Base-by-base conservation (phyloP, 805 yeast species). In the Saitoella complicata region DNA sequence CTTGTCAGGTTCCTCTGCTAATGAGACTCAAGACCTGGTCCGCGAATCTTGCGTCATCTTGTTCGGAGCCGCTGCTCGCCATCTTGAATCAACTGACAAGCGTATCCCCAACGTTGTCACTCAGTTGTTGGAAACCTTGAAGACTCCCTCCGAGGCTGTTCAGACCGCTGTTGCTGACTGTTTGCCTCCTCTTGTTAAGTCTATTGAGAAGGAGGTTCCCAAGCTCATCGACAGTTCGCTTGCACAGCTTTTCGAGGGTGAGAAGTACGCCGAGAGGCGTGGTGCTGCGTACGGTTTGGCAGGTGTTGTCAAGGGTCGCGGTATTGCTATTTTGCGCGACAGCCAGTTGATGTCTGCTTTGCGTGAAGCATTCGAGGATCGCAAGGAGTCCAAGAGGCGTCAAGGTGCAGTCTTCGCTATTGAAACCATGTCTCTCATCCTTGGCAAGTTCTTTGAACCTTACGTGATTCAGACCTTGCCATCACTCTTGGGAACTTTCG, bases 281-380 rank as follows among this genome's bases (percentile, higher is more conserved):
- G 99, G 97, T 56, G 88, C 95, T 1, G 97, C 97, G 1, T 86
- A 83, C 64, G 98, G 97, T 60, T 72, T 91, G 53, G 82, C 97
- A 21, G 99, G 99, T 50, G 63, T 91, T 39, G 88, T 82, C 2
- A 80, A 83, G 56, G 98, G 99, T 47, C 72, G 76, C 21, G 98
- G 98, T 52, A 75, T 91, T 44, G 70, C 75, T 47, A 71, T 93
- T 0, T 64, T 91, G 43, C 71, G 83, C 7, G 79, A 80, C 42
- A 76, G 73, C 56, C 94, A 84, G 54, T 70, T 91, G 38, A 76
- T 85, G 46, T 71, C 95, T 45, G 72, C 71, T 39, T 64, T 91
- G 49, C 70, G 74, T 5, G 86, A 80, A 39, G 95, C 94, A 10
- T 73, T 93, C 5, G 97, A 88, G 48, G 94, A 88, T 54, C 82